These are phyloP conservation scores for Pseudozyma pruni DNA, from an alignment of 1,284 basidiomycete genomes.

Conservation along the genomic window DNA sequence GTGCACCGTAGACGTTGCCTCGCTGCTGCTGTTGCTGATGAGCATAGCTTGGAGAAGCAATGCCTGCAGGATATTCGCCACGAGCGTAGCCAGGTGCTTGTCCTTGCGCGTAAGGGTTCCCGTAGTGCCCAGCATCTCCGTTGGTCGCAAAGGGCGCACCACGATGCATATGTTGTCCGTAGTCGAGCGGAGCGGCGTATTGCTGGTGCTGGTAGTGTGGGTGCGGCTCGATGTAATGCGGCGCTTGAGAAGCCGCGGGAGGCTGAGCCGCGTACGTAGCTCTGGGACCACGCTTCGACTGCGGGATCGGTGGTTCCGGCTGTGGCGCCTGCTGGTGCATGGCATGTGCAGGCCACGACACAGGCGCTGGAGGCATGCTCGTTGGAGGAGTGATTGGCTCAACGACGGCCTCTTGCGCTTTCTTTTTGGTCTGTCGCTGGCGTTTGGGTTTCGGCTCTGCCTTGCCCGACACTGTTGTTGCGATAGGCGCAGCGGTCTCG, in stretches of 20 bases:
- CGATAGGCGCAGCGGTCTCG: not conserved
- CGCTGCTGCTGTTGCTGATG: conserved; percentile 8
- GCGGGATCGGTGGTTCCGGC: conserved; percentile 6
- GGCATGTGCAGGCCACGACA: conserved; percentile 16
- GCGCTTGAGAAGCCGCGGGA: conserved; percentile 5
- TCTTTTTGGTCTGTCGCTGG: conserved; percentile 32
- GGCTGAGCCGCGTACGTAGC: conserved; percentile 32
- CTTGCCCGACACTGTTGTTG: not conserved
- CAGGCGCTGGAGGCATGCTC: conserved; percentile 1
- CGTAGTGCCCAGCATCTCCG: conserved; percentile 5
- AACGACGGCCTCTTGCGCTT: conserved; percentile 5
- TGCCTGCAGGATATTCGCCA: conserved; percentile 5
- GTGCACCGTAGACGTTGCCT: not conserved
- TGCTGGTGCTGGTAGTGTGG: conserved; percentile 4
- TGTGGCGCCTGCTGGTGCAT: conserved; percentile 8
- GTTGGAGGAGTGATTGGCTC: not conserved
- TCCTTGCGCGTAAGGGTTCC: not conserved
- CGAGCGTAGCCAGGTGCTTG: conserved; percentile 1
- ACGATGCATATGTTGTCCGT: conserved; percentile 17
- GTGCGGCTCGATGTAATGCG: conserved; percentile 10
- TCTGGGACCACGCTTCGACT: conserved; percentile 25
- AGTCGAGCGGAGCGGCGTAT: not conserved
- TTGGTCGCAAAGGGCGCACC: not conserved
- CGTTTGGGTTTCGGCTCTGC: conserved; percentile 21
- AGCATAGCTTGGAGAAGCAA: conserved; percentile 10